Evolutionary conservation across 495 filamentous ascomycete species (phyloP), one percentile per base, ranked within the genome.

Genomic region (Delitschia confertaspora): DNA sequence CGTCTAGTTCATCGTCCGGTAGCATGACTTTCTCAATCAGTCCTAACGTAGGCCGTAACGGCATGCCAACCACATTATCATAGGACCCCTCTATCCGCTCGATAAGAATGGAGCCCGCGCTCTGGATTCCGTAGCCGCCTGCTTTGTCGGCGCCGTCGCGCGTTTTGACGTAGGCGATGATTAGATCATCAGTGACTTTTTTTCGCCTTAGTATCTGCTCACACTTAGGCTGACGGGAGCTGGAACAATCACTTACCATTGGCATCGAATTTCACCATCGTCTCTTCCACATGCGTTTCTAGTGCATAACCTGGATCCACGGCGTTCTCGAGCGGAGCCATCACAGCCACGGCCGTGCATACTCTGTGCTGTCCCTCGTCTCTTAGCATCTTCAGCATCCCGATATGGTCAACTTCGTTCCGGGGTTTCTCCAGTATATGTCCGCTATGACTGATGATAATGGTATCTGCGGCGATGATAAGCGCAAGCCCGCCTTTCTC

Each of bases 21-120:
- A 65, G 65, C 31, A 61, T 60, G 18, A 85, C 80, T 70, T 78
- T 85, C 70, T 98, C 86, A 53, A 93, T 88, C 44, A 95, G 57
- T 64, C 77, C 78, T 63, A 95, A 59, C 18, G 79, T 85, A 55
- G 78, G 73, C 59, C 85, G 75, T 41, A 98, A 65, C 22, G 91
- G 91, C 68, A 98, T 61, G n/a, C 93, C 91, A 38, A 98, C 77
- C 5, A 96, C 91, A 68, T 96, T 96, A 72, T 98, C 89, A 57
- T 78, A 87, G 33, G 76, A 77, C 5, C 91, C 93, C 51, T 95
- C 81, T 42, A 98, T 82, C 63, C 71, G 79, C 64, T 95, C 87
- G 13, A 98, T 74, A 43, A 96, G 59, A 51, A 94, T 72, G 1
- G 78, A 75, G n/a, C 85, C 91, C 2, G 89, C 59, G 2, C 88